phyloP scores from a whole-genome alignment of 2,329 filamentous ascomycete genomes.

The Rhynchosporium secalis region DNA sequence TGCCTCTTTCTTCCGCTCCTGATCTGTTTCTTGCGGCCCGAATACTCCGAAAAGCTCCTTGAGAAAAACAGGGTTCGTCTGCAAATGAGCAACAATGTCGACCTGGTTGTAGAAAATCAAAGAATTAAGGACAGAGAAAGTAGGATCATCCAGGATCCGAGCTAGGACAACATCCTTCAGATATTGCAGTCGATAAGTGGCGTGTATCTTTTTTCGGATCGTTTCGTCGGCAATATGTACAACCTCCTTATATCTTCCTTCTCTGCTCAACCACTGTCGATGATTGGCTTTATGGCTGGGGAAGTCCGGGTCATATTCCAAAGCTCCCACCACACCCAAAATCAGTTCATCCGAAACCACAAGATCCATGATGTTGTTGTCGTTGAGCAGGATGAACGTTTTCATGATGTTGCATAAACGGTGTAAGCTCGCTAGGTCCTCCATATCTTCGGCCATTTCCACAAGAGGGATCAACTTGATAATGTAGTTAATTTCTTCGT shows the following conservation, averaged over 20 bases:
- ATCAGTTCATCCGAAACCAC: conserved; percentile 88
- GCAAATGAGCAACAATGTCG: conserved; percentile 94
- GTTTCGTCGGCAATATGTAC: conserved; percentile 82
- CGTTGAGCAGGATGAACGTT: conserved; percentile 89
- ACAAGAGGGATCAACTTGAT: conserved; percentile 83
- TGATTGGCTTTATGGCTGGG: conserved; percentile 97
- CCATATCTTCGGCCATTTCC: conserved; percentile 84
- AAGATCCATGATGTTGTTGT: conserved; percentile 90
- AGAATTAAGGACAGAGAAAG: conserved; percentile 95
- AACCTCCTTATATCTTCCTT: conserved; percentile 93
- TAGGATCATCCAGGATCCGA: conserved; percentile 93
- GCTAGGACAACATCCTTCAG: conserved; percentile 98
- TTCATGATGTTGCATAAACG: conserved; percentile 98
- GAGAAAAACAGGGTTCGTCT: conserved; percentile 74
- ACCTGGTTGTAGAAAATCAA: conserved; percentile 99
- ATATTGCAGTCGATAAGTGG: conserved; percentile 93
- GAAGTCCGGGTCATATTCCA: conserved; percentile 98
- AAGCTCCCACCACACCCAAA: conserved; percentile 86
- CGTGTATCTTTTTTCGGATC: conserved; percentile 89
- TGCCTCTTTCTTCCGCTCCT: conserved; percentile 83
- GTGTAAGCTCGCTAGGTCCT: conserved; percentile 84
- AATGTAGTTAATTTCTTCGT: conserved; percentile 74
- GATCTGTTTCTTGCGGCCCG: conserved; percentile 60
- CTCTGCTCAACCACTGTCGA: conserved; percentile 84
- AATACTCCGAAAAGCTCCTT: conserved; percentile 89